These are phyloP conservation scores for Lecanicillium sp. DNA, from an alignment of 2,329 filamentous ascomycete species.

Conservation along the genomic window DNA sequence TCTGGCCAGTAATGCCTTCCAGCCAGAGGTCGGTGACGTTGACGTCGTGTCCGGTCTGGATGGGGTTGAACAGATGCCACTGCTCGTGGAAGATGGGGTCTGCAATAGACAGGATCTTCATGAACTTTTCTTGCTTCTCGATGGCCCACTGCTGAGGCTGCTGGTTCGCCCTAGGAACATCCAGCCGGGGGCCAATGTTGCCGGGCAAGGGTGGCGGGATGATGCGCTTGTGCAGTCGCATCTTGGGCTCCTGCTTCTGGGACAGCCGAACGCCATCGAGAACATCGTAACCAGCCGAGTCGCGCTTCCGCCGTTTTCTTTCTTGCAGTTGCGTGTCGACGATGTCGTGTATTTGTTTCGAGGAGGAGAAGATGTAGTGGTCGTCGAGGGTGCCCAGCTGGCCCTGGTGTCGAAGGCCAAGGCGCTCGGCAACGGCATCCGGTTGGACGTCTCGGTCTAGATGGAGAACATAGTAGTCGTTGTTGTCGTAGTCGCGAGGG, in stretches of 20 bases:
- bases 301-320: constrained; percentile 55
- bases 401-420: constrained; percentile 77
- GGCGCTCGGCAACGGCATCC: constrained; percentile 57
- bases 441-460: constrained; percentile 61
- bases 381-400: constrained; percentile 67
- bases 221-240: constrained; percentile 45
- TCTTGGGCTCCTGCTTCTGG: constrained; percentile 59
- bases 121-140: constrained; percentile 51
- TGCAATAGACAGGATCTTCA: constrained; percentile 60
- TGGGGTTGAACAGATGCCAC: constrained; percentile 87
- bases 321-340: constrained; percentile 46
- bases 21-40: constrained; percentile 95
- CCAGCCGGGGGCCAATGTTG: constrained; percentile 12
- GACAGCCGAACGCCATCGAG: constrained; percentile 71
- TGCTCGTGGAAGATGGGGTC: constrained; percentile 92
- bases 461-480: constrained; percentile 93
- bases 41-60: constrained; percentile 79
- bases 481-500: constrained; percentile 64
- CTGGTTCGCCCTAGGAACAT: background rate
- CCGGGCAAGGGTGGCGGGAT: constrained; percentile 31
- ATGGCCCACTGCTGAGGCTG: constrained; percentile 36
- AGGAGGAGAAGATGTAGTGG: constrained; percentile 81
- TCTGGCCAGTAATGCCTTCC: constrained; percentile 82
- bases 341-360: constrained; percentile 52
- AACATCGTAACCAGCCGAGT: constrained; percentile 42